Percentiles rank a stretch among this genome's conserved stretches.
Evolutionary conservation across 2,329 filamentous ascomycete species (phyloP).

Genomic region (Trichophyton rubrum): DNA sequence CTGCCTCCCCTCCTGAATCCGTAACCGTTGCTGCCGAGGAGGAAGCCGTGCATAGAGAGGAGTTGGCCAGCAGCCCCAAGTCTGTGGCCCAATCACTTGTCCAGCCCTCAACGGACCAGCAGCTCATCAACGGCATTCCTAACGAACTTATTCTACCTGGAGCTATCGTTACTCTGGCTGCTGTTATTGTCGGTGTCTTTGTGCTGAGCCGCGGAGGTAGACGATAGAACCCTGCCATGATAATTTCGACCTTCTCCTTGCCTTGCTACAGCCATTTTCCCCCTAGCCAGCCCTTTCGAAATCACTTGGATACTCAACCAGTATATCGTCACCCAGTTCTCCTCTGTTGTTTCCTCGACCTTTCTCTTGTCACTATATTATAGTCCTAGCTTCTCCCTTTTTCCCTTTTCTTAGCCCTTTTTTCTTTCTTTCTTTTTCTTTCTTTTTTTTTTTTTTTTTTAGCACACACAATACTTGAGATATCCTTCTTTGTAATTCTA

Average conservation of each 20-base stretch:
- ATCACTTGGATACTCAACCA: no score
- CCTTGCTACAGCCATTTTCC: neutral
- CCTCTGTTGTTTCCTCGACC: no score
- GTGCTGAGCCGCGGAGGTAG: slow-evolving; percentile 53
- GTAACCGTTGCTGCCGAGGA: slow-evolving; percentile 42
- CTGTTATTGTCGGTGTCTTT: slow-evolving; percentile 89
- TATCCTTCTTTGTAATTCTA: slow-evolving; percentile 1
- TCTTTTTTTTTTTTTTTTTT: neutral
- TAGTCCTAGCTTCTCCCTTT: no score
- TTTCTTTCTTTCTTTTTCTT: neutral
- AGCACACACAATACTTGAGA: neutral
- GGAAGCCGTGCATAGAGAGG: slow-evolving; percentile 29
- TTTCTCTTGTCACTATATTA: no score
- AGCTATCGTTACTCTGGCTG: slow-evolving; percentile 86
- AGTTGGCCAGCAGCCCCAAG: slow-evolving; percentile 30
- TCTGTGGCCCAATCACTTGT: slow-evolving; percentile 33
- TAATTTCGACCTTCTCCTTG: neutral
- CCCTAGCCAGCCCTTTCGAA: neutral
- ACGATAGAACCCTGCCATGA: neutral
- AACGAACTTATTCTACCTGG: slow-evolving; percentile 90
- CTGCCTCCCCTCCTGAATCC: slow-evolving; percentile 43
- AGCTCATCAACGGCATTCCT: slow-evolving; percentile 79
- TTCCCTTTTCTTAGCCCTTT: neutral
- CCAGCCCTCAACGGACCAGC: slow-evolving; percentile 48
- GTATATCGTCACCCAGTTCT: no score